These are phyloP conservation scores for Xylaria cubensis DNA, from an alignment of 495 filamentous ascomycete genomes.

Conservation along the genomic window DNA sequence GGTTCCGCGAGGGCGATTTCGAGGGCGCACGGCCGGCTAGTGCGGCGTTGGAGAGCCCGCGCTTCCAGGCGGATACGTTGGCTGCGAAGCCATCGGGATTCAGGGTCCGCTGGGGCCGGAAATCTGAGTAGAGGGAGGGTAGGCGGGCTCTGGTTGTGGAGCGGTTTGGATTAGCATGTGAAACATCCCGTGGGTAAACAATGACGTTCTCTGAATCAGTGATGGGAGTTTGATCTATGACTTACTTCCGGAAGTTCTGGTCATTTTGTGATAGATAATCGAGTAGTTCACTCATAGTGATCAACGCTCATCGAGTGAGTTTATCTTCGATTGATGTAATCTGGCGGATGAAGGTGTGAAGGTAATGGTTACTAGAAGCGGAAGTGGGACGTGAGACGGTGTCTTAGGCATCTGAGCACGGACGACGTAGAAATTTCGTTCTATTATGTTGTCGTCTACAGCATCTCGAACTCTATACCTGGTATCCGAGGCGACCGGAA, in stretches of 20 bases:
- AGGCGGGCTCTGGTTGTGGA: constrained; percentile 70
- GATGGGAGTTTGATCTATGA: neutral
- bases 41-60: constrained; percentile 71
- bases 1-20: constrained; percentile 47
- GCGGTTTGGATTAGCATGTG: constrained; percentile 6
- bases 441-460: neutral
- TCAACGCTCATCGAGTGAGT: neutral
- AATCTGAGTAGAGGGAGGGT: constrained; percentile 94
- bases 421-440: neutral
- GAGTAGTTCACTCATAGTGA: constrained; percentile 48
- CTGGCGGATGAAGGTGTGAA: neutral
- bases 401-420: neutral
- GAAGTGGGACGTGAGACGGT: neutral
- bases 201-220: neutral
- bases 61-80: constrained; percentile 84
- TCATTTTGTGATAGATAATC: constrained; percentile 56
- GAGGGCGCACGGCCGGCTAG: constrained; percentile 62
- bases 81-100: constrained; percentile 92
- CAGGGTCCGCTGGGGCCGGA: constrained; percentile 73
- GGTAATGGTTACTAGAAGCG: neutral
- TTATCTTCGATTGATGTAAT: neutral
- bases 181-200: neutral
- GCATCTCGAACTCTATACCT: neutral
- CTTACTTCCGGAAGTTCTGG: constrained; percentile 52
- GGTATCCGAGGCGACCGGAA: neutral